Percentiles rank a stretch among this genome's conserved stretches.
phyloP scores from a whole-genome alignment of 176 grass and related monocot genomes.

The Musa acuminata region DNA sequence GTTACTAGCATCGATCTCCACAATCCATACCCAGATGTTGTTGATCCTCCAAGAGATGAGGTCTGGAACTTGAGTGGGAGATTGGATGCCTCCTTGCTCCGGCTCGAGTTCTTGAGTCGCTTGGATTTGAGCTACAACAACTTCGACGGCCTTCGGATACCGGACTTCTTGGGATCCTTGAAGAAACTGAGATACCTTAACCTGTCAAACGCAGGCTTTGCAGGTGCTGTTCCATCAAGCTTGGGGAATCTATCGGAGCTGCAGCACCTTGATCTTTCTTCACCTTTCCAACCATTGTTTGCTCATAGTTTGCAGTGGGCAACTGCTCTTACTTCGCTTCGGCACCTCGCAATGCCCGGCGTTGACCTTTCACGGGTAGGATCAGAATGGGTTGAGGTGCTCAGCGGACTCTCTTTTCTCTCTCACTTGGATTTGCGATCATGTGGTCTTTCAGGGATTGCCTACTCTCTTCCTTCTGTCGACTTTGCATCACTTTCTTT shows the following conservation, averaged over 20 bases:
- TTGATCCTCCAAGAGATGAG: background rate
- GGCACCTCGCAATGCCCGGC: background rate
- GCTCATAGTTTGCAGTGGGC: background rate
- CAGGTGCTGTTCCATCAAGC: constrained; percentile 14
- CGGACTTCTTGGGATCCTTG: constrained; percentile 19
- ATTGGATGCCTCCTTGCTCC: constrained; percentile 13
- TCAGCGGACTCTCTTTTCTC: background rate
- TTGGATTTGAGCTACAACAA: constrained; percentile 16
- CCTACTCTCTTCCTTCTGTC: background rate
- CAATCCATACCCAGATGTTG: background rate
- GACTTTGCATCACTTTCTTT: background rate
- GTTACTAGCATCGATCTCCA: constrained; percentile 9
- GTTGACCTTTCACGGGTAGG: background rate
- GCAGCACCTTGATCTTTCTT: background rate
- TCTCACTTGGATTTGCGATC: background rate
- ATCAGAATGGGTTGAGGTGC: background rate
- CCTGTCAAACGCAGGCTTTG: background rate
- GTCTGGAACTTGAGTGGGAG: constrained; percentile 7
- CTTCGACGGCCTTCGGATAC: constrained; percentile 13
- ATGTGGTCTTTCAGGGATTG: background rate
- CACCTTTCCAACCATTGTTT: background rate
- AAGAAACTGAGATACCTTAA: constrained; percentile 26
- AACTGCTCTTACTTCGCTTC: background rate
- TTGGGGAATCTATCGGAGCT: background rate
- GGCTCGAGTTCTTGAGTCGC: background rate